Evolutionary conservation across 2,329 filamentous ascomycete species (phyloP).

Genomic region (Fusarium brachygibbosum): DNA sequence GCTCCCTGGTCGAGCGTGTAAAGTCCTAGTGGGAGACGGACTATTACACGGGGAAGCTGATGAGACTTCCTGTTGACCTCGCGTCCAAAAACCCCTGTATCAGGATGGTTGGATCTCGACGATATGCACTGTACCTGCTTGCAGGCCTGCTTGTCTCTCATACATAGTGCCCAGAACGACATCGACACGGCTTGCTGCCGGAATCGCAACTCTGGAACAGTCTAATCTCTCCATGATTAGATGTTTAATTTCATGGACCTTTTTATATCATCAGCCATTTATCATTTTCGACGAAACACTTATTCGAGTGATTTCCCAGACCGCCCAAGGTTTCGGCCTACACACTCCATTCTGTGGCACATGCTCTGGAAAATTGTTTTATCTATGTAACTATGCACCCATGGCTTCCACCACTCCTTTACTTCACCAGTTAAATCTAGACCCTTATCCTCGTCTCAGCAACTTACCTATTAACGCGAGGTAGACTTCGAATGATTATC

Average conservation of each 20-base stretch:
- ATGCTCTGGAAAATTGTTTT: constrained; percentile 37
- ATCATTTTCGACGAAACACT: constrained; percentile 21
- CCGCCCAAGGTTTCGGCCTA: constrained; percentile 32
- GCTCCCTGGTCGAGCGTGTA: constrained; percentile 43
- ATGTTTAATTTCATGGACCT: constrained; percentile 48
- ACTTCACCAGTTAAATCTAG: constrained; percentile 1
- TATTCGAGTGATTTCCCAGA: constrained; percentile 30
- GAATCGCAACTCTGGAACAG: constrained; percentile 41
- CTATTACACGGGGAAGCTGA: constrained; percentile 39
- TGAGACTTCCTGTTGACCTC: constrained; percentile 38
- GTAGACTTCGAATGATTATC: constrained; percentile 18
- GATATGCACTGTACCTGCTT: constrained; percentile 48
- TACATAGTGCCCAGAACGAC: constrained; percentile 9
- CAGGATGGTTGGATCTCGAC: not conserved
- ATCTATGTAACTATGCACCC: constrained; percentile 19
- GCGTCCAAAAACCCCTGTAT: constrained; percentile 31
- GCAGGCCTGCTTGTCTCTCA: not conserved
- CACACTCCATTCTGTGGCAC: constrained; percentile 45
- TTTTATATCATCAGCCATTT: constrained; percentile 36
- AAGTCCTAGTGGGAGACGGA: constrained; percentile 33
- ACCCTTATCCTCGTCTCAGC: constrained; percentile 31
- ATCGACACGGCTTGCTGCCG: constrained; percentile 46
- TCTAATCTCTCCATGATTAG: constrained; percentile 47
- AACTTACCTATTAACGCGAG: constrained; percentile 14
- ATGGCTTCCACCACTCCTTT: not conserved